Percentiles rank a stretch among this genome's conserved stretches.
Conservation (phyloP, 1,284 basidiomycete genomes). For the Ustilago hordei region DNA sequence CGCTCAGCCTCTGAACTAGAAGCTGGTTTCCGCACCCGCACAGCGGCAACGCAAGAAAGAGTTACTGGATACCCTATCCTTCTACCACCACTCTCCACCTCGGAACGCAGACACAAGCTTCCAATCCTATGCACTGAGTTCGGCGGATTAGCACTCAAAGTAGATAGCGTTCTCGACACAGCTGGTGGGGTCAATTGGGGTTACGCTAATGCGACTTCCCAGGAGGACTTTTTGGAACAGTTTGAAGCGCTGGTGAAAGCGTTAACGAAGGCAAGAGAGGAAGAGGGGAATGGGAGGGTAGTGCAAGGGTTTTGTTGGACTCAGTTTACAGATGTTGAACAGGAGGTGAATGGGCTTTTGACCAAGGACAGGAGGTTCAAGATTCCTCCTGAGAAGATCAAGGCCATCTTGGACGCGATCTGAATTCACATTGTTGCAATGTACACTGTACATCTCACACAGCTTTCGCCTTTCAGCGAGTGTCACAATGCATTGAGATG, state of each 20-base stretch:
- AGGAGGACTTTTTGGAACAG: constrained; percentile 27
- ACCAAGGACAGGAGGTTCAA: constrained; percentile 44
- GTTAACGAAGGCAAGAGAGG: constrained; percentile 8
- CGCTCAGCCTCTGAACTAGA: constrained; percentile 20
- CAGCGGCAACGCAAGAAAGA: constrained; percentile 10
- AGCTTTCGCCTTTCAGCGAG: neutral
- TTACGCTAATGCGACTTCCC: constrained; percentile 36
- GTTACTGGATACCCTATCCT: constrained; percentile 34
- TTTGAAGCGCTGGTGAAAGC: constrained; percentile 37
- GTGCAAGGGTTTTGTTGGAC: constrained; percentile 58
- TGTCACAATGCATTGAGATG: neutral
- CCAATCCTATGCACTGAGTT: constrained; percentile 54
- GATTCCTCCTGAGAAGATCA: constrained; percentile 36
- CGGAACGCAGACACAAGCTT: constrained; percentile 16
- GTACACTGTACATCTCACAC: neutral
- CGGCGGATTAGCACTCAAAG: constrained; percentile 40
- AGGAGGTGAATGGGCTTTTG: constrained; percentile 51
- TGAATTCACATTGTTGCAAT: neutral
- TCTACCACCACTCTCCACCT: constrained; percentile 13
- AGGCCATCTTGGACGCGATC: constrained; percentile 45
- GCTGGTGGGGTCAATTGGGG: constrained; percentile 39
- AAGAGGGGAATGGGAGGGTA: constrained; percentile 11
- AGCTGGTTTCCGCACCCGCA: constrained; percentile 9
- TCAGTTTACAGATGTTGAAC: constrained; percentile 50
- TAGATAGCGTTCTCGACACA: constrained; percentile 14